Base-by-base conservation (phyloP, 371 early-diverging fungal species). In the Lichtheimia hyalospora region DNA sequence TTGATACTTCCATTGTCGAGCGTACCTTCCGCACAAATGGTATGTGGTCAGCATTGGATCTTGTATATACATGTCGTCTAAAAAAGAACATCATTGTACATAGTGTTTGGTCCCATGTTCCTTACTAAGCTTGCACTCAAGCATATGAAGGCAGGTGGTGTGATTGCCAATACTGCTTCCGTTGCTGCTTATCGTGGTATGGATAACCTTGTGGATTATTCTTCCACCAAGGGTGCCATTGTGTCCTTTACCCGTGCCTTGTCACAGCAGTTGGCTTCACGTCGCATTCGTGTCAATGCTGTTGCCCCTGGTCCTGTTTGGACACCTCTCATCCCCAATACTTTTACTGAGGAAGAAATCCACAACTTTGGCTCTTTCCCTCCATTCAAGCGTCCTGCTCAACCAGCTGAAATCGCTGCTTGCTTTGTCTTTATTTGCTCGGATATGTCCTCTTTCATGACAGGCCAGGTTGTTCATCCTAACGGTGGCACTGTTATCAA, bases 251-350 rank as follows among this genome's bases (percentile, higher is more conserved):
- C 87, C 15, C 76, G 88, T 62, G 74, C 83, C 2, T 65, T 85
- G 28, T 79, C 87, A n/a, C 77, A 74, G 43, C 84, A 88, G 59
- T 64, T 88, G 25, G 85, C 86, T 16, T 71, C 67, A 49, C 66
- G 80, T 40, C 81, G 82, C 42, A 88, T 88, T 42, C 78, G 86
- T 43, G 86, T 86, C 40, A 86, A 88, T 67, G 80, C 86, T 25
- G 83, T 87, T 40, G 88, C 86, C 40, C 86, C 83, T 61, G 89
- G 89, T 48, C 82, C 83, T 66, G 82, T 87, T 44, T 84, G 85
- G 68, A 88, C 89, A 42, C 87, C 85, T 40, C 70, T 88, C 65
- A 86, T 85, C 54, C 85, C 84, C 46, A 84, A 87, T 70, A 86
- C 85, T 54, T 84, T 84, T 64, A 72, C 79, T 28, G 72, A 78